These are phyloP conservation scores for Fusarium anthophilum DNA, from an alignment of 2,329 filamentous ascomycete genomes.

Conservation along the genomic window DNA sequence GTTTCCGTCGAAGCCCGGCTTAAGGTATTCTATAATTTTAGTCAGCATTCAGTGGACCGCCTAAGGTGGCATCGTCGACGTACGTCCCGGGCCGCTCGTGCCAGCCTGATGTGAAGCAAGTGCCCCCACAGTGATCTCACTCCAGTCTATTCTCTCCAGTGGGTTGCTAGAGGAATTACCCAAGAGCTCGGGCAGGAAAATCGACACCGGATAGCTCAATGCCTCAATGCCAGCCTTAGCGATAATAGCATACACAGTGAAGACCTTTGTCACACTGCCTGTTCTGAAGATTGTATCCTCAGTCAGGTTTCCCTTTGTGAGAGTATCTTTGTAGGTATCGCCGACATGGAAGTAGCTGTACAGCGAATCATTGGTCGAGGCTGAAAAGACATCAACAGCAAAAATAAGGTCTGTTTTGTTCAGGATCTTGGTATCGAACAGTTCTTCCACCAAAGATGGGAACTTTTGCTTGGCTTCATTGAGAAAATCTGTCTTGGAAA, in stretches of 20 bases:
- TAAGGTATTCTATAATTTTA: background rate
- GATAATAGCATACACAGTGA: conserved; percentile 25
- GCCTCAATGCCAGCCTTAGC: conserved; percentile 29
- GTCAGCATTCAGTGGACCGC: background rate
- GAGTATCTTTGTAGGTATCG: conserved; percentile 7
- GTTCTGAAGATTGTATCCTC: conserved; percentile 19
- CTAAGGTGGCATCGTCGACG: background rate
- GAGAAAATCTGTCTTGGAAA: conserved; percentile 8
- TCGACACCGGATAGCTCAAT: conserved; percentile 24
- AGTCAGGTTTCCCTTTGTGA: conserved; percentile 28
- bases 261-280: conserved; percentile 32
- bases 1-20: accelerated
- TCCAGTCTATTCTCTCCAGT: conserved; percentile 18
- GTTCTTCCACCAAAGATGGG: conserved; percentile 7
- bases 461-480: conserved; percentile 17
- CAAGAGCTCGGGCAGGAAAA: conserved; percentile 28
- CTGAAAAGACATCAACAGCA: conserved; percentile 41
- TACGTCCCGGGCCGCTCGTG: conserved; percentile 11
- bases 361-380: conserved; percentile 36
- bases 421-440: conserved; percentile 1
- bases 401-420: conserved; percentile 33
- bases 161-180: conserved; percentile 9
- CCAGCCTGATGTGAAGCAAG: conserved; percentile 35
- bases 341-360: conserved; percentile 38
- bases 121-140: conserved; percentile 31